Evolutionary conservation across 1,284 basidiomycete species (phyloP).

Genomic region (Flammula alnicola): DNA sequence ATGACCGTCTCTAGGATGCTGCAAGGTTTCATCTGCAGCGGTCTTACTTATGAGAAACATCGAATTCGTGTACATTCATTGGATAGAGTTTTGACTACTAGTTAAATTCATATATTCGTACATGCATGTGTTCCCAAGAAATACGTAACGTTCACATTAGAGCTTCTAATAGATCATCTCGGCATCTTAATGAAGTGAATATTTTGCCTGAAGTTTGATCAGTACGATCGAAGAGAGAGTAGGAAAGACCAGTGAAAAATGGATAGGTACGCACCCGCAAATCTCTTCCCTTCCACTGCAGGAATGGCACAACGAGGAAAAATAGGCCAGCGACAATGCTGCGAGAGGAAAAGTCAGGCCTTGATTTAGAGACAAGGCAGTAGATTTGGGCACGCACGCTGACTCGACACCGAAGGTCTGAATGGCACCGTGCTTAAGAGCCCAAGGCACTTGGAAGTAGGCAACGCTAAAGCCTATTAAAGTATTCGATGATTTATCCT

Average conservation of each 20-base stretch:
- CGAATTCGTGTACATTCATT: no score
- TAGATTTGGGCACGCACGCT: constrained; percentile 36
- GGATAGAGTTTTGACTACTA: no score
- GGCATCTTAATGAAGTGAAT: constrained; percentile 11
- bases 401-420: constrained; percentile 58
- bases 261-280: constrained; percentile 42
- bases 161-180: no score
- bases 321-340: constrained; percentile 55
- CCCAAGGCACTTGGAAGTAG: constrained; percentile 64
- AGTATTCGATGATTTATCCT: neutral
- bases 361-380: neutral
- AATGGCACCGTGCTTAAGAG: constrained; percentile 50
- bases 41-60: no score
- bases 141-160: no score
- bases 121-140: neutral
- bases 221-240: neutral
- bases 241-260: neutral
- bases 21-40: no score
- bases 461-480: constrained; percentile 43
- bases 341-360: neutral
- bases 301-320: constrained; percentile 52
- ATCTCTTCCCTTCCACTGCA: constrained; percentile 52
- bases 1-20: no score
- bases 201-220: constrained; percentile 10
- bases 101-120: no score